Evolutionary conservation across 768 basidiomycete species (phyloP), one percentile per base, ranked within the genome.

Genomic region (Suillus variegatus): DNA sequence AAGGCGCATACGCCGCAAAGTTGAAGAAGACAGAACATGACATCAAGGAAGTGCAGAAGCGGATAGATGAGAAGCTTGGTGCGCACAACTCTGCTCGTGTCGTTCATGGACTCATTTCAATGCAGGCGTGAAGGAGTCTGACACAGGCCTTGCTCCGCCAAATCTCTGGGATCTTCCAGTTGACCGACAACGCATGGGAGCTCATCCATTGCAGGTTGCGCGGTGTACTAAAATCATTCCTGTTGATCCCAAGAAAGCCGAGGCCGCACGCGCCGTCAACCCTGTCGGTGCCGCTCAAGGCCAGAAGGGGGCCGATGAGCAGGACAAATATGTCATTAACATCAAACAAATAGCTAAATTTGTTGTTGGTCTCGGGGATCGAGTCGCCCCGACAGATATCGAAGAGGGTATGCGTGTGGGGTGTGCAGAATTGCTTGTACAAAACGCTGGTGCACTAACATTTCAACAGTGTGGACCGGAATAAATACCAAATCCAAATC

Each of bases 391-490:
- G 13, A 97, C 97, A 3, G 97, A 99, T 81, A 95, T 99, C 62
- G 97, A 99, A 77, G 97, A 99, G 82, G 97, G 97, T n/a, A 99
- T 99, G 97, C 91, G 97, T 62, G 97, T 99, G 47, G 97, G 97
- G 97, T 98, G 74, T 74, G 93, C 69, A 35, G 20, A 20, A 16
- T 58, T n/a, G 6, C 20, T 54, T 12, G 13, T 2, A 20, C 20
- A 40, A 36, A 6, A 38, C 61, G 40, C 60, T 51, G 52, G 7
- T 61, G 64, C 69, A 44, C 44, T 20, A 58, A 10, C 18, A 67
- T 69, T 64, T 58, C 28, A 46, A 16, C 70, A 97, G 95, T 54
- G 96, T 98, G 61, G 95, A 97, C 79, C 88, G 95, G 60, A 93
- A 92, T 71, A 93, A 99, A 79, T 99, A 99, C 77, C 96, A 99